Conservation (phyloP, 73 alveolate genomes). For the Halteria grandinella region DNA sequence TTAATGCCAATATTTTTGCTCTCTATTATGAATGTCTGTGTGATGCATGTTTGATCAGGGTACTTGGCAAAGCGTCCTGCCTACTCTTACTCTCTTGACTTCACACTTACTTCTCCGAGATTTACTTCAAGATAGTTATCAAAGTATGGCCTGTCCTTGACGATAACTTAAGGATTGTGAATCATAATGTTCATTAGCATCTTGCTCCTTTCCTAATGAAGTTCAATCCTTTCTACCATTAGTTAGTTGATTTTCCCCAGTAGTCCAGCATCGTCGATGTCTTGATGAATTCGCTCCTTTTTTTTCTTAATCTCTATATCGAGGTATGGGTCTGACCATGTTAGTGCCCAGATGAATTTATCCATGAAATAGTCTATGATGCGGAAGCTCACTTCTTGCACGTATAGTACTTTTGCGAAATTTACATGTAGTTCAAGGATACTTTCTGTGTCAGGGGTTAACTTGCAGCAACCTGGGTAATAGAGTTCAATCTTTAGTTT, state of each 20-base stretch:
- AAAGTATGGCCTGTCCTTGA: constrained; percentile 59
- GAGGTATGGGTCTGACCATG: constrained; percentile 49
- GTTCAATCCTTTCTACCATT: too few relatives aligned
- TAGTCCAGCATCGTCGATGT: too few relatives aligned
- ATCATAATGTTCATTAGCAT: constrained; percentile 29
- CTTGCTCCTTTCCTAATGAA: constrained; percentile 1
- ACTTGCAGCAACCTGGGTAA: too few relatives aligned
- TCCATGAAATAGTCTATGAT: constrained; percentile 62
- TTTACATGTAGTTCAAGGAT: constrained; percentile 1
- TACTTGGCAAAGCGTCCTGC: not conserved
- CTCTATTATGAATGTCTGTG: not conserved
- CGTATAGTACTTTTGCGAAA: constrained; percentile 1
- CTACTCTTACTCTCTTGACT: not conserved
- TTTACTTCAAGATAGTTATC: constrained; percentile 21
- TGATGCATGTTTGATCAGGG: not conserved
- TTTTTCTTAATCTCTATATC: not conserved
- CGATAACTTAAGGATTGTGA: constrained; percentile 45
- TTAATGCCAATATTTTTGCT: constrained; percentile 19
- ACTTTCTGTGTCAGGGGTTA: not conserved
- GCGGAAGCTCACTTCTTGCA: constrained; percentile 44
- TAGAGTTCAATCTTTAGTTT: not conserved
- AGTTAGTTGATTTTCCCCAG: too few relatives aligned
- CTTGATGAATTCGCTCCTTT: too few relatives aligned
- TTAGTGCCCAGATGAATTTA: constrained; percentile 53
- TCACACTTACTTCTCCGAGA: constrained; percentile 23